Conservation (phyloP, 2,329 filamentous ascomycete species). For the Ophiocordyceps australis region DNA sequence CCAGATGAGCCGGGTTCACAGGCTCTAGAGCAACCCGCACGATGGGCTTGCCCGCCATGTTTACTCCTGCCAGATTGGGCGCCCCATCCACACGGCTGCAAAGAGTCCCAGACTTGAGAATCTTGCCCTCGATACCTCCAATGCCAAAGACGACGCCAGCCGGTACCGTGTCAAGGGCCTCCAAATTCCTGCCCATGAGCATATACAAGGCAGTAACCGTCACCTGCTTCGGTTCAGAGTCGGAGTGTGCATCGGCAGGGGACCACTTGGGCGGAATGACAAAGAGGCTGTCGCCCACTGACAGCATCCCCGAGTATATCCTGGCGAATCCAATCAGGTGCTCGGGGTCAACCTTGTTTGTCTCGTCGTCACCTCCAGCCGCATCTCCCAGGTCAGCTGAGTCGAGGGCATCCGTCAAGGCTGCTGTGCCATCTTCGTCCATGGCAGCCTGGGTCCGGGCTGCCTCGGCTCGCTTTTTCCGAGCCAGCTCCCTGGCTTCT, state of each 20-base stretch:
- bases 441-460: conserved; percentile 54
- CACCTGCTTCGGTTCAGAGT: conserved; percentile 62
- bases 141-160: conserved; percentile 94
- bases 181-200: conserved; percentile 83
- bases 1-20: conserved; percentile 70
- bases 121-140: conserved; percentile 74
- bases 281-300: conserved; percentile 79
- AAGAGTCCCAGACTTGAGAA: conserved; percentile 90
- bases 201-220: conserved; percentile 81
- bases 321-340: conserved; percentile 89
- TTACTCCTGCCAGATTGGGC: conserved; percentile 77
- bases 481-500: conserved; percentile 73
- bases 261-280: conserved; percentile 88
- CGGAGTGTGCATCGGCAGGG: conserved; percentile 53
- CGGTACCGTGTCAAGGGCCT: conserved; percentile 67
- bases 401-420: conserved; percentile 41
- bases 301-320: conserved; percentile 79
- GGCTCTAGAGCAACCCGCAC: conserved; percentile 94
- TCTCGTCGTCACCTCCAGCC: conserved; percentile 22
- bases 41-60: conserved; percentile 68
- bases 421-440: conserved; percentile 29
- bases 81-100: conserved; percentile 76
- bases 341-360: conserved; percentile 54
- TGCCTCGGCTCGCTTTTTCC: conserved; percentile 78
- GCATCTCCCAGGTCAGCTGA: conserved; percentile 41